Percentiles rank a stretch among this genome's conserved stretches.
Conservation (phyloP, 768 basidiomycete genomes). For the Amanita subjunquillea region DNA sequence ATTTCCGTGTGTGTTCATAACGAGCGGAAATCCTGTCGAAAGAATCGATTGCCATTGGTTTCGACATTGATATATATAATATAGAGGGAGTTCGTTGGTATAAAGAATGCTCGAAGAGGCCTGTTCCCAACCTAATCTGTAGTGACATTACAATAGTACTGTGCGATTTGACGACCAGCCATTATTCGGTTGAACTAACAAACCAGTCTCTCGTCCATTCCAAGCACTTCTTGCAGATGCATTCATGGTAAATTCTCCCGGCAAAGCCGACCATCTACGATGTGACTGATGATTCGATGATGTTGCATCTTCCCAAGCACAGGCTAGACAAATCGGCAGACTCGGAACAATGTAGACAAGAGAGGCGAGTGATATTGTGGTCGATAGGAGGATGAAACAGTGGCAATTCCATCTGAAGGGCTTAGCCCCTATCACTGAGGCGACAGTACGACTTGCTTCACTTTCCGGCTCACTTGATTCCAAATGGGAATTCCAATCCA, state of each 20-base stretch:
- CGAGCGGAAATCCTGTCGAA: not conserved
- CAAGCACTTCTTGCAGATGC: conserved; percentile 8
- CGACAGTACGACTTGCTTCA: too few relatives aligned
- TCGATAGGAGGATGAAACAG: too few relatives aligned
- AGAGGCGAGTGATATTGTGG: too few relatives aligned
- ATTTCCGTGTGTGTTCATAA: not conserved
- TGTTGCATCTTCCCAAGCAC: too few relatives aligned
- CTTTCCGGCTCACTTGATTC: too few relatives aligned
- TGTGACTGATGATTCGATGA: too few relatives aligned
- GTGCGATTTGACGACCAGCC: not conserved
- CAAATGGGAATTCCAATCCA: too few relatives aligned
- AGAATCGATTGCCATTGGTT: not conserved
- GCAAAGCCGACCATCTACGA: too few relatives aligned
- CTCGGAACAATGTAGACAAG: too few relatives aligned
- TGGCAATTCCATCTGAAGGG: too few relatives aligned
- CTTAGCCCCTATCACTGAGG: too few relatives aligned
- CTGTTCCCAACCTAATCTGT: not conserved
- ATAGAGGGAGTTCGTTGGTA: not conserved
- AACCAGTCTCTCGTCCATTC: conserved; percentile 3
- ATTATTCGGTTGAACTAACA: not conserved
- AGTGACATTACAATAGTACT: not conserved
- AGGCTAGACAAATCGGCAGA: too few relatives aligned
- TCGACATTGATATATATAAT: not conserved
- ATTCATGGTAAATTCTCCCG: not conserved
- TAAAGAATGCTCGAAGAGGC: not conserved